These are phyloP conservation scores for Colletotrichum sp. DNA, from an alignment of 2,329 filamentous ascomycete species.

Conservation along the genomic window DNA sequence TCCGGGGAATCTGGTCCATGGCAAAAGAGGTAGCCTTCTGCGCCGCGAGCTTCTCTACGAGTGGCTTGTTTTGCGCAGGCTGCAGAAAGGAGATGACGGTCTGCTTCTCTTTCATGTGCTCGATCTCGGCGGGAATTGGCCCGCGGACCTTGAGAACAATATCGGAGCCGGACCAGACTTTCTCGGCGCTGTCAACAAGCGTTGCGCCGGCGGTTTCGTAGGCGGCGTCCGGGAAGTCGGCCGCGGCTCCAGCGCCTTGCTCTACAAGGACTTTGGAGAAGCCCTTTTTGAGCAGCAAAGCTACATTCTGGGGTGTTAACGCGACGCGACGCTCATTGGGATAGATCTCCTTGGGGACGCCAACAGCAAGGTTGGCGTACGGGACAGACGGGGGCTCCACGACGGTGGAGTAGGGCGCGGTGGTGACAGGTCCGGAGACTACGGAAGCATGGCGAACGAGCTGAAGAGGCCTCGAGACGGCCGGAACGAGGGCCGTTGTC, in stretches of 20 bases:
- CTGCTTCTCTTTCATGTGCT: constrained; percentile 69
- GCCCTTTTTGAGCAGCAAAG: constrained; percentile 83
- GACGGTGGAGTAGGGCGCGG: constrained; percentile 44
- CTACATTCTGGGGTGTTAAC: constrained; percentile 83
- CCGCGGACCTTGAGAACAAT: constrained; percentile 86
- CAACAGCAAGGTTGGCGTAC: constrained; percentile 76
- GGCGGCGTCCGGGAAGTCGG: constrained; percentile 78
- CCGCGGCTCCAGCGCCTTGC: constrained; percentile 77
- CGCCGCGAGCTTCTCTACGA: constrained; percentile 75
- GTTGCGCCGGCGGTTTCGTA: constrained; percentile 82
- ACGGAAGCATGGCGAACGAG: constrained; percentile 45
- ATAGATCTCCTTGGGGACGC: constrained; percentile 80
- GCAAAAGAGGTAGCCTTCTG: constrained; percentile 80
- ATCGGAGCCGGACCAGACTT: constrained; percentile 77
- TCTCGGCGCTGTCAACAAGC: constrained; percentile 69
- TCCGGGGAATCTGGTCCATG: constrained; percentile 92
- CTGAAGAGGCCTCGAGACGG: constrained; percentile 36
- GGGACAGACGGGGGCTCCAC: constrained; percentile 57
- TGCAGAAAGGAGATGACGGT: constrained; percentile 86
- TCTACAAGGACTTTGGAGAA: constrained; percentile 80
- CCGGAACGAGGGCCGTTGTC: constrained; percentile 31
- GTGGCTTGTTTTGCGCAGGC: constrained; percentile 77
- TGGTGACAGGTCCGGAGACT: constrained; percentile 25
- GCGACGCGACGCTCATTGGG: constrained; percentile 83
- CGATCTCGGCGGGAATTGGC: constrained; percentile 73